phyloP scores from a whole-genome alignment of 2,329 filamentous ascomycete species.

The Colletotrichum kahawae region DNA sequence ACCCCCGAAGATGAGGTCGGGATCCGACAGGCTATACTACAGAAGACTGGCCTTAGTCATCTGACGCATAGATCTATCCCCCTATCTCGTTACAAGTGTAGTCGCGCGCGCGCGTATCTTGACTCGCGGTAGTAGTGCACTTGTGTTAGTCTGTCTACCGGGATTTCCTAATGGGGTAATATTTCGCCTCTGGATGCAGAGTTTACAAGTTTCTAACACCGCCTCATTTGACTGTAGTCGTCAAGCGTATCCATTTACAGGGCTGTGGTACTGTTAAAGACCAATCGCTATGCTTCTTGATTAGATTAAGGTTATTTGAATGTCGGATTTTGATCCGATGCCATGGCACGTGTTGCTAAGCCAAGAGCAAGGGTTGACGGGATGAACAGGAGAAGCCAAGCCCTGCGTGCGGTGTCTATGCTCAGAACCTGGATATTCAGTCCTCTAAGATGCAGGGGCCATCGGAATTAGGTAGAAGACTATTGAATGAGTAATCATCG shows the following conservation, averaged over 20 bases:
- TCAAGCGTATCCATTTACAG: neutral
- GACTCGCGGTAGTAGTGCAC: neutral
- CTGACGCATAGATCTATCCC: neutral
- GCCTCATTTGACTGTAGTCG: neutral
- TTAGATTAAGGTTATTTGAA: neutral
- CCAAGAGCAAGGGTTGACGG: neutral
- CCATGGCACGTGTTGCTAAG: neutral
- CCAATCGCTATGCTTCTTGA: neutral
- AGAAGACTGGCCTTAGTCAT: neutral
- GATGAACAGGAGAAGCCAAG: neutral
- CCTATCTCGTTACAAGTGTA: neutral
- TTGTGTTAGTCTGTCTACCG: neutral
- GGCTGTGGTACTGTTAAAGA: neutral
- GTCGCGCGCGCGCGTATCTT: neutral
- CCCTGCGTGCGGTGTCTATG: neutral
- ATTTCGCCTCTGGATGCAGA: neutral
- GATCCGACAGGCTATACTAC: neutral
- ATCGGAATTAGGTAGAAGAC: neutral
- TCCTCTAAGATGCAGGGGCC: neutral
- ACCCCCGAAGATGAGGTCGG: neutral
- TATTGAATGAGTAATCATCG: accelerated
- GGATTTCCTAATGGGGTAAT: neutral
- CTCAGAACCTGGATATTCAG: neutral
- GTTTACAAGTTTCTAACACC: neutral
- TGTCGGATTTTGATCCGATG: neutral